Evolutionary conservation across 1,139 yeast genomes (phyloP).

Genomic region (Taphrina populina): DNA sequence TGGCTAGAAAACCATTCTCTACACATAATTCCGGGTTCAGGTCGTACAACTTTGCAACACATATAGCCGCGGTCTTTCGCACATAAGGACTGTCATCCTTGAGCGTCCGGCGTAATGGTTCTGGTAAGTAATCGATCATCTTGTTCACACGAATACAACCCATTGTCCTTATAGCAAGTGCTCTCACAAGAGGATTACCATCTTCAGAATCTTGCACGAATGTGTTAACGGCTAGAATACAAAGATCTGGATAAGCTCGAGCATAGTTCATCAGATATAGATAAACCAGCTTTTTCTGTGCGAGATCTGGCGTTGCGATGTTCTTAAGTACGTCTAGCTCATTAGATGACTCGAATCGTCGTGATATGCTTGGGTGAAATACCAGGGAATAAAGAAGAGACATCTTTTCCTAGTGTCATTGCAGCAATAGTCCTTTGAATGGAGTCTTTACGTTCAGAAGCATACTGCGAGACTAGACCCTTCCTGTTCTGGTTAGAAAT

Average conservation of each 20-base stretch:
- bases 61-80: conserved; percentile 93
- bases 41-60: conserved; percentile 94
- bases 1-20: conserved; percentile 80
- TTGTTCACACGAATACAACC: conserved; percentile 95
- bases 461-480: conserved; percentile 92
- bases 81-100: conserved; percentile 94
- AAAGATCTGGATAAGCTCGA: conserved; percentile 90
- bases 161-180: conserved; percentile 97
- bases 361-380: neutral
- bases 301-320: conserved; percentile 94
- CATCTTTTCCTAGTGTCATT: conserved; percentile 99
- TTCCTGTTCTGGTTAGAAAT: conserved; percentile 61
- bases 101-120: conserved; percentile 80
- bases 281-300: conserved; percentile 93
- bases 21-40: conserved; percentile 75
- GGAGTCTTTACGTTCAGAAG: conserved; percentile 87
- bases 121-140: conserved; percentile 91
- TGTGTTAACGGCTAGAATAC: conserved; percentile 94
- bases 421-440: conserved; percentile 96
- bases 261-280: conserved; percentile 96
- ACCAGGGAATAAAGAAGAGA: conserved; percentile 79
- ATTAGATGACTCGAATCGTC: too few species aligned
- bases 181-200: conserved; percentile 93
- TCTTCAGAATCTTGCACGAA: conserved; percentile 93
- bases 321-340: conserved; percentile 77